phyloP scores from a whole-genome alignment of 306 rosid species.

The Ormosia semicastrata region DNA sequence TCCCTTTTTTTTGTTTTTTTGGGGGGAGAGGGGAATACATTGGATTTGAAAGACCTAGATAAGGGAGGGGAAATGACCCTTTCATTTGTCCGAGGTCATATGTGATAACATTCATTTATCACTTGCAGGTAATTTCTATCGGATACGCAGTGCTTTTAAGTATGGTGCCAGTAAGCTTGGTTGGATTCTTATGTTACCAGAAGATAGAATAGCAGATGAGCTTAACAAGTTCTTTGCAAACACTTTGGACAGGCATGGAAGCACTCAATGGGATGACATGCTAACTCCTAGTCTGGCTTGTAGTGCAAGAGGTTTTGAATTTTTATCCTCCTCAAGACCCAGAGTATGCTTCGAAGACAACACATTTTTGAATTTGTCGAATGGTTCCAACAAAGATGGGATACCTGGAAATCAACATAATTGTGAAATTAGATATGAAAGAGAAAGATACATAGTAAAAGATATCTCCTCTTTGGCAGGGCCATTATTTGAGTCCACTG shows the following conservation, averaged over 20 bases:
- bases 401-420: conserved; percentile 28
- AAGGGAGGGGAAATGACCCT: too few species aligned
- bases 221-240: conserved; percentile 62
- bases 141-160: conserved; percentile 86
- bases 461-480: conserved; percentile 25
- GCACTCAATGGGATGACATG: conserved; percentile 36
- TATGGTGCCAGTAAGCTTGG: conserved; percentile 87
- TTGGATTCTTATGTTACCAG: conserved; percentile 63
- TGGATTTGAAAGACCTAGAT: too few species aligned
- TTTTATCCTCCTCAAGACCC: background rate
- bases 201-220: conserved; percentile 64
- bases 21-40: too few species aligned
- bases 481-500: conserved; percentile 10
- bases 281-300: conserved; percentile 13
- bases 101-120: conserved; percentile 29
- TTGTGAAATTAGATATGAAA: conserved; percentile 32
- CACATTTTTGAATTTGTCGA: conserved; percentile 24
- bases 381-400: conserved; percentile 25
- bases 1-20: background rate
- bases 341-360: conserved; percentile 23
- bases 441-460: conserved; percentile 25
- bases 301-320: conserved; percentile 10
- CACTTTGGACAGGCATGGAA: conserved; percentile 68
- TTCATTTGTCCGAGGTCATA: background rate
- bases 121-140: conserved; percentile 70